Evolutionary conservation across 2,329 filamentous ascomycete species (phyloP), one percentile per base, ranked within the genome.

Genomic region (Penicillium sp.): DNA sequence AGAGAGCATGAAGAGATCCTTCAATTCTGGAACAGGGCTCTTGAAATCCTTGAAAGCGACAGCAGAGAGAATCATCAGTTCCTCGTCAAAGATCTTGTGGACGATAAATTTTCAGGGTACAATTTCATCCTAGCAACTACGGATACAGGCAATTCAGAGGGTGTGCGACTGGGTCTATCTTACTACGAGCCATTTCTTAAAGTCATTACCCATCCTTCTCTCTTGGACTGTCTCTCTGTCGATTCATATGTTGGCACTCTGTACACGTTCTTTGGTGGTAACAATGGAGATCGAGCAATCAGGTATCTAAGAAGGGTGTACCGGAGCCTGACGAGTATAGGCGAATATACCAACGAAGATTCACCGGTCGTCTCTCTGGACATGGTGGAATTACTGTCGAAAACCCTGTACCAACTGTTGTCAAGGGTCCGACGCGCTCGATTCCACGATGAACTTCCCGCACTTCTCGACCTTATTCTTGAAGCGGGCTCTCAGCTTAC

Each of bases 211-310:
- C 25, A 47, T 37, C 0, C 4, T 31, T 43, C 44, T 35, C 40
- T 47, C n/a, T 25, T 47, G 17, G 11, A 37, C 13, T 47, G 28
- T 35, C 43, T 47, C 8, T 43, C 29, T 35, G 2, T 47, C 6
- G 29, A 43, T 35, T 37, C 33, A 31, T 47, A 32, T 40, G 29
- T 47, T 43, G 16, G 44, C 15, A 47, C 44, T 35, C 15, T 47
- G 10, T 47, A 47, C 25, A 18, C 19, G 35, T 32, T 16, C 33
- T 47, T 47, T 9, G 14, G 40, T 17, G 29, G 40, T 3, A 23
- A 36, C 11, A 47, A 47, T 38, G 19, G 44, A 34, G 44, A 47
- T 38, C 44, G 40, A 43, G 44, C 36, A 29, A 43, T 47, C 15
- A 19, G 29, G 14, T 47, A 20, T 37, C 29, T 47, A 15, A 20